A percentile compares a stretch with the other conserved stretches of the same genome.
phyloP scores from a whole-genome alignment of 169 alveolate genomes.

The Plasmodium coatneyi region DNA sequence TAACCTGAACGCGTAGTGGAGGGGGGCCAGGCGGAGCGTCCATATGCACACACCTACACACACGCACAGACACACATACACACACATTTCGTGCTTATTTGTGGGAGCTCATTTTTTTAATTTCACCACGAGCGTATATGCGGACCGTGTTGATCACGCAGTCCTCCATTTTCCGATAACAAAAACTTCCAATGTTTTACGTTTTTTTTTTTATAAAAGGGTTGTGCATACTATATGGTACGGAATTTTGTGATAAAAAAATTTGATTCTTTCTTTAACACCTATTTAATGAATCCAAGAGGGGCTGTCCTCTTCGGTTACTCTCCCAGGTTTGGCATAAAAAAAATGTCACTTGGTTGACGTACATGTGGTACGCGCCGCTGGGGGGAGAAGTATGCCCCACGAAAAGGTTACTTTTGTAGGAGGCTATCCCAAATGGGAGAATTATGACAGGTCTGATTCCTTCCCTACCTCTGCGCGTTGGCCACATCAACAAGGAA shows the following conservation, averaged over 20 bases:
- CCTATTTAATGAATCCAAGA: background rate
- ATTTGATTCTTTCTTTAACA: background rate
- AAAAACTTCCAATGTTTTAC: background rate
- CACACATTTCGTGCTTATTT: background rate
- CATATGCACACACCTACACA: background rate
- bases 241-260: background rate
- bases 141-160: background rate
- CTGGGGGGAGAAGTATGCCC: background rate
- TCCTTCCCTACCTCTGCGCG: background rate
- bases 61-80: too few species aligned
- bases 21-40: background rate
- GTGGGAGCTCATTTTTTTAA: background rate
- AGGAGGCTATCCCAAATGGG: background rate
- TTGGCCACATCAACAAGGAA: background rate
- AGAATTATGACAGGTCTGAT: background rate
- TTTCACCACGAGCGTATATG: background rate
- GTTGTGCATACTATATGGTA: background rate
- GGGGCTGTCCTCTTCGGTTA: background rate
- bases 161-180: background rate
- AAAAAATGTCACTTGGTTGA: background rate
- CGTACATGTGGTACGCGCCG: background rate
- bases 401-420: background rate
- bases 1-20: slow-evolving; percentile 2
- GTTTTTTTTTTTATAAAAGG: background rate
- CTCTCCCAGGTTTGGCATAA: background rate